These are phyloP conservation scores for Lodderomyces metapsilosis DNA, from an alignment of 1,139 yeast species.

Conservation along the genomic window DNA sequence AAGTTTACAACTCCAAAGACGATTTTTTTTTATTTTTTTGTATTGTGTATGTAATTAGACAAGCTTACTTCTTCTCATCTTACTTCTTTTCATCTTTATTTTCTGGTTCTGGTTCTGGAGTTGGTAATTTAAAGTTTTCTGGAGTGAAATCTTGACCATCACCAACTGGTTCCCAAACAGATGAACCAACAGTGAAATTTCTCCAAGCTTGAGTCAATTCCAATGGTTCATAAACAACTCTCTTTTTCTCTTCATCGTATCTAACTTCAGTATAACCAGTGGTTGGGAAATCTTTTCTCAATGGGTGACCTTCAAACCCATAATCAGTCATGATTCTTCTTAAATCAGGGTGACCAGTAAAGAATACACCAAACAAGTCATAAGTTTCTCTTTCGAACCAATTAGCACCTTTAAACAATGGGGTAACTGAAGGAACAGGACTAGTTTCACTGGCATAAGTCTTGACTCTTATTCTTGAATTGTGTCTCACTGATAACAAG, in stretches of 20 bases:
- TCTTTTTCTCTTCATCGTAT: conserved; percentile 87
- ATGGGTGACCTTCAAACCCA: conserved; percentile 91
- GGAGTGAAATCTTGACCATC: conserved; percentile 84
- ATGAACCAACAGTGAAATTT: conserved; percentile 82
- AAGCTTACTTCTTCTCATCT: not conserved
- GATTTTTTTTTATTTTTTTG: not conserved
- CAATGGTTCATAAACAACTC: conserved; percentile 86
- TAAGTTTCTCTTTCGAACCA: conserved; percentile 91
- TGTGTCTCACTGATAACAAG: conserved; percentile 75
- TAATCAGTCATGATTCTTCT: conserved; percentile 91
- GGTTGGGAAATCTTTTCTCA: conserved; percentile 90
- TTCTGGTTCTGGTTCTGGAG: conserved; percentile 75
- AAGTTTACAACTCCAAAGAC: not conserved
- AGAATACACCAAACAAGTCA: conserved; percentile 82
- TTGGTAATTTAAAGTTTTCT: conserved; percentile 75
- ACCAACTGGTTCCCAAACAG: conserved; percentile 92
- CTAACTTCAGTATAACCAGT: conserved; percentile 89
- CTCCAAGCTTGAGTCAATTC: conserved; percentile 92
- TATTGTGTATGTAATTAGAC: not conserved
- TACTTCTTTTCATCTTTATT: conserved; percentile 35
- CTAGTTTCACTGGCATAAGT: conserved; percentile 84
- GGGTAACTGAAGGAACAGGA: conserved; percentile 76
- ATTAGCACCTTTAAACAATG: conserved; percentile 75
- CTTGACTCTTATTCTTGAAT: conserved; percentile 85
- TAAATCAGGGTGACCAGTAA: conserved; percentile 86